A percentile compares a stretch with the other conserved stretches of the same genome.
phyloP scores from a whole-genome alignment of 1,284 basidiomycete species.

The Rhizoctonia solani region DNA sequence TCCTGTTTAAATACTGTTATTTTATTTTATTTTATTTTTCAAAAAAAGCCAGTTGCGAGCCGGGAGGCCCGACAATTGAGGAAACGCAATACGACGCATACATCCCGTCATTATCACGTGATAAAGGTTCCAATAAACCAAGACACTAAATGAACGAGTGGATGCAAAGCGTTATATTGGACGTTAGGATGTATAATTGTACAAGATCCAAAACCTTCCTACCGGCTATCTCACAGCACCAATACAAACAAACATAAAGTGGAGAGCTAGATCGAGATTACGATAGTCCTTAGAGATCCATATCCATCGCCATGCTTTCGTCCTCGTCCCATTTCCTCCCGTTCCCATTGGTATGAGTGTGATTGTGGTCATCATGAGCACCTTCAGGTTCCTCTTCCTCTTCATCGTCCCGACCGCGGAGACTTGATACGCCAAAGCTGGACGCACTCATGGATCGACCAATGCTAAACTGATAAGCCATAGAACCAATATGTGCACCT shows the following conservation, averaged over 20 bases:
- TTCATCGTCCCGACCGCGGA: conserved; percentile 16
- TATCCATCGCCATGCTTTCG: conserved; percentile 38
- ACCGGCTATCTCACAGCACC: conserved; percentile 5
- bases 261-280: not conserved
- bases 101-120: too few relatives aligned
- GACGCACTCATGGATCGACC: conserved; percentile 22
- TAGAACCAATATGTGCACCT: conserved; percentile 23
- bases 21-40: too few relatives aligned
- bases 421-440: conserved; percentile 12
- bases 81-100: too few relatives aligned
- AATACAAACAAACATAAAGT: not conserved
- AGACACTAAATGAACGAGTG: not conserved
- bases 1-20: too few relatives aligned
- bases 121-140: too few relatives aligned
- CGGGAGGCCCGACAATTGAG: too few relatives aligned
- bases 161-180: conserved; percentile 32
- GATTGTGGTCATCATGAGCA: conserved; percentile 1
- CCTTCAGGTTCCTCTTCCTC: conserved; percentile 29
- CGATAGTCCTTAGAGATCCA: conserved; percentile 36
- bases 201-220: not conserved
- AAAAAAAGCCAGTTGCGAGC: too few relatives aligned
- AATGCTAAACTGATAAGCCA: conserved; percentile 1
- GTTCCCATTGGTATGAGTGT: conserved; percentile 12
- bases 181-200: conserved; percentile 7
- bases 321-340: conserved; percentile 34